phyloP scores from a whole-genome alignment of 345 rosid genomes.

The Syzygium jambos region DNA sequence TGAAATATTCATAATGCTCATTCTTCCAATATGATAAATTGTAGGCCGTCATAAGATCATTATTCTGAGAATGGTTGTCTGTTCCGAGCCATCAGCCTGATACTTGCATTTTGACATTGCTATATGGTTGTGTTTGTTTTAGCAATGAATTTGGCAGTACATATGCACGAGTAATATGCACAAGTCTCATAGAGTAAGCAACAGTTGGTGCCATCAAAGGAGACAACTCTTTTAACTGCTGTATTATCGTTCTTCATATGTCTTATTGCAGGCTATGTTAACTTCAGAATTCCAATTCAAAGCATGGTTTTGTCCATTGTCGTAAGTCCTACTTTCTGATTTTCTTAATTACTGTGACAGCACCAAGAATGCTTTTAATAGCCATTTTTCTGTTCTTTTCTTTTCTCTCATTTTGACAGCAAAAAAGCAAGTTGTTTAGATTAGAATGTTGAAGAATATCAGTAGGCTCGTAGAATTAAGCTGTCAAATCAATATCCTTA shows the following conservation, averaged over 20 bases:
- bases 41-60: not conserved
- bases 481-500: not conserved
- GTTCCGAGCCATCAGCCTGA: not conserved
- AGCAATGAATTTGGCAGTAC: not conserved
- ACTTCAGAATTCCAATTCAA: not conserved
- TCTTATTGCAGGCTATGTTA: not conserved
- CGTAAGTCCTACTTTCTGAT: not conserved
- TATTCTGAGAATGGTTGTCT: not conserved
- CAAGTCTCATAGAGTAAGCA: not conserved
- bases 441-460: not conserved
- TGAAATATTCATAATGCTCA: not conserved
- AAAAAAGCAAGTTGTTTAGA: not conserved
- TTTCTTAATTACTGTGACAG: not conserved
- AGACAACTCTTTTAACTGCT: not conserved
- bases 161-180: not conserved
- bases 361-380: not conserved
- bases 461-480: not conserved
- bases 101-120: not conserved
- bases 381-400: not conserved
- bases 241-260: not conserved
- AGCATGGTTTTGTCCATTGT: not conserved
- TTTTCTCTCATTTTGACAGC: not conserved
- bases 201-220: not conserved
- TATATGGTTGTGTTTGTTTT: not conserved
- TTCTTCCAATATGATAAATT: not conserved